A percentile compares a stretch with the other conserved stretches of the same genome.
phyloP scores from a whole-genome alignment of 2,329 filamentous ascomycete genomes.

The Xylaria polymorpha region DNA sequence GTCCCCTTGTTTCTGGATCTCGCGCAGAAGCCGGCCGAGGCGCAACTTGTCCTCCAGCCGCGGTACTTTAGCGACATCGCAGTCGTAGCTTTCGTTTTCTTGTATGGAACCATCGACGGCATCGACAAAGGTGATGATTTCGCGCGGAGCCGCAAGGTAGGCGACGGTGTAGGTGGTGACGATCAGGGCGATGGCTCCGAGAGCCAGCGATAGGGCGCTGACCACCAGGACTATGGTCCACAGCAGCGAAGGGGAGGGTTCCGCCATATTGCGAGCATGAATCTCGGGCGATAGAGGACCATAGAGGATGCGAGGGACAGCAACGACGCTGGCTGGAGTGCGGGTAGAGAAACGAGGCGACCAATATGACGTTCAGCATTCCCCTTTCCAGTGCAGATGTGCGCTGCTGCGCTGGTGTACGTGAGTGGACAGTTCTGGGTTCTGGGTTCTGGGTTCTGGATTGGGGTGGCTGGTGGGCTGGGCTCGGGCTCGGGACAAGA shows the following conservation, averaged over 20 bases:
- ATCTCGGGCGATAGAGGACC: slow-evolving; percentile 37
- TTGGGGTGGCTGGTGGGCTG: slow-evolving; percentile 37
- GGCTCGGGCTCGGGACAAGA: slow-evolving; percentile 28
- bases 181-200: slow-evolving; percentile 65
- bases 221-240: slow-evolving; percentile 69
- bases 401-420: slow-evolving; percentile 31
- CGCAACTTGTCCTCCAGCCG: slow-evolving; percentile 72
- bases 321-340: slow-evolving; percentile 8
- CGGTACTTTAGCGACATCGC: slow-evolving; percentile 67
- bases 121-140: slow-evolving; percentile 69
- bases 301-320: slow-evolving; percentile 35
- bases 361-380: slow-evolving; percentile 38
- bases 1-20: slow-evolving; percentile 71
- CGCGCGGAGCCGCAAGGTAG: slow-evolving; percentile 68
- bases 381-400: slow-evolving; percentile 38
- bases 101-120: slow-evolving; percentile 70
- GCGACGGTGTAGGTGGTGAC: slow-evolving; percentile 64
- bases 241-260: slow-evolving; percentile 61
- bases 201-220: slow-evolving; percentile 67
- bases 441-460: no score
- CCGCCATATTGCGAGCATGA: slow-evolving; percentile 57
- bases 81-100: slow-evolving; percentile 73
- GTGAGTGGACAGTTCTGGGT: slow-evolving; percentile 22
- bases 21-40: slow-evolving; percentile 66
- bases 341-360: slow-evolving; percentile 27